Evolutionary conservation across 495 filamentous ascomycete genomes (phyloP).

Genomic region (Penicillium flavigenum): DNA sequence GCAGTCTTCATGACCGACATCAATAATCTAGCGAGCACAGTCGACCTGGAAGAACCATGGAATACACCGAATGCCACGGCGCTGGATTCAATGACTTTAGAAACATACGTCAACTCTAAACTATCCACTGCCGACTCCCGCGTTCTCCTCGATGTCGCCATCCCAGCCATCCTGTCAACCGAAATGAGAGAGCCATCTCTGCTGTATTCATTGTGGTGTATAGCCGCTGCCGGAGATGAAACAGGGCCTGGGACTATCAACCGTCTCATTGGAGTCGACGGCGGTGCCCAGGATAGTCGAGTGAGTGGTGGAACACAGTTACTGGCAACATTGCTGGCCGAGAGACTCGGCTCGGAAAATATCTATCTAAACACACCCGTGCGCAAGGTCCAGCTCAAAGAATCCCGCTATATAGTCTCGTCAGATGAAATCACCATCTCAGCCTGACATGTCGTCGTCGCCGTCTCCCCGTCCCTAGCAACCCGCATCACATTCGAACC

Average conservation of each 20-base stretch:
- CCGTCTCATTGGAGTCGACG: conserved; percentile 13
- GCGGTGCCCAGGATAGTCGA: conserved; percentile 23
- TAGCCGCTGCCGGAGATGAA: conserved; percentile 24
- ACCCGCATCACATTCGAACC: conserved; percentile 18
- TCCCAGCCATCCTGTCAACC: conserved; percentile 14
- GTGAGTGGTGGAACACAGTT: conserved; percentile 21
- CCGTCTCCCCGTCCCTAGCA: conserved; percentile 20
- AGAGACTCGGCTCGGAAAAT: conserved; percentile 11
- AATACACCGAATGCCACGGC: conserved; percentile 13
- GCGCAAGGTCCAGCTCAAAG: conserved; percentile 6
- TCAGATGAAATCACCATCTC: conserved; percentile 2
- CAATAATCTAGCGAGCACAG: conserved; percentile 9
- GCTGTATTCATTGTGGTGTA: conserved; percentile 22
- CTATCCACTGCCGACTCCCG: conserved; percentile 8
- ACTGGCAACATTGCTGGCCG: conserved; percentile 18
- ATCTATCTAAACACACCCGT: conserved; percentile 16
- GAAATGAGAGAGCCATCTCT: conserved; percentile 21
- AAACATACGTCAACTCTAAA: conserved; percentile 3
- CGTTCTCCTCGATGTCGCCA: conserved; percentile 4
- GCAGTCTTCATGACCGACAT: conserved; percentile 5
- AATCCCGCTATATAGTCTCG: conserved; percentile 6
- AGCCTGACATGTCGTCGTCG: conserved; percentile 20
- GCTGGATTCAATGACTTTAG: conserved; percentile 17
- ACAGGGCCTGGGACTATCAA: conserved; percentile 18
- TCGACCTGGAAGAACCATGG: conserved; percentile 19